These are phyloP conservation scores for Gamsiella multidivaricata DNA, from an alignment of 192 early-diverging fungal species.

Conservation along the genomic window DNA sequence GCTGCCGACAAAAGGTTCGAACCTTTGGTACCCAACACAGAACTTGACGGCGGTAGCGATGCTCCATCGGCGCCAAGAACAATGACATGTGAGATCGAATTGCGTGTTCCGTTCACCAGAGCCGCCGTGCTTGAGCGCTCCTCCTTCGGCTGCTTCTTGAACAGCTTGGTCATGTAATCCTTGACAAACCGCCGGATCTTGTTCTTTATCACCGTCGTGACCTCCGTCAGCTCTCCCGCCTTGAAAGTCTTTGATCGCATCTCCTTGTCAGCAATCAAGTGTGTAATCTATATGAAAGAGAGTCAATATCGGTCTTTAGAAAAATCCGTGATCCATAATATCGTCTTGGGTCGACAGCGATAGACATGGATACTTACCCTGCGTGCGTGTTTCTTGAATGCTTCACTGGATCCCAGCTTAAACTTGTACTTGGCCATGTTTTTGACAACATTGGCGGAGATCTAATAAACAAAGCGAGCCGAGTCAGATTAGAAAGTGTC, in stretches of 20 bases:
- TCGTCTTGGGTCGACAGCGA: too few relatives aligned
- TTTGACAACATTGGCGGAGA: constrained; percentile 42
- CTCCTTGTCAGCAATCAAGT: constrained; percentile 65
- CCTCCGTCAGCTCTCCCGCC: constrained; percentile 50
- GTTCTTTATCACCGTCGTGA: constrained; percentile 52
- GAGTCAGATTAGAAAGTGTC: not conserved
- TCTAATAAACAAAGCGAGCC: constrained; percentile 20
- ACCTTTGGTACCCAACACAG: not conserved
- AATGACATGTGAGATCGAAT: constrained; percentile 25
- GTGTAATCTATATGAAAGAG: constrained; percentile 56
- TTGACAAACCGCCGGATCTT: constrained; percentile 64
- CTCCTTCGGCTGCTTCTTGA: constrained; percentile 51
- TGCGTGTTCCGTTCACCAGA: constrained; percentile 24
- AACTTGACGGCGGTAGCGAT: not conserved
- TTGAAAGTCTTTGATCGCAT: constrained; percentile 54
- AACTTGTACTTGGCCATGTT: constrained; percentile 58
- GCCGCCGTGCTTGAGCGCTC: constrained; percentile 35
- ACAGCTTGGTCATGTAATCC: constrained; percentile 54
- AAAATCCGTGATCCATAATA: not conserved
- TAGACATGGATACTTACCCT: constrained; percentile 39
- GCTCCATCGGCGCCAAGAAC: constrained; percentile 15
- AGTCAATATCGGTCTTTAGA: not conserved
- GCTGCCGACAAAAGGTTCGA: not conserved
- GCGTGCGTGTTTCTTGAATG: constrained; percentile 66
- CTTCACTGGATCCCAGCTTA: constrained; percentile 59